Evolutionary conservation across 768 basidiomycete species (phyloP).

Genomic region (Mycena floridula): DNA sequence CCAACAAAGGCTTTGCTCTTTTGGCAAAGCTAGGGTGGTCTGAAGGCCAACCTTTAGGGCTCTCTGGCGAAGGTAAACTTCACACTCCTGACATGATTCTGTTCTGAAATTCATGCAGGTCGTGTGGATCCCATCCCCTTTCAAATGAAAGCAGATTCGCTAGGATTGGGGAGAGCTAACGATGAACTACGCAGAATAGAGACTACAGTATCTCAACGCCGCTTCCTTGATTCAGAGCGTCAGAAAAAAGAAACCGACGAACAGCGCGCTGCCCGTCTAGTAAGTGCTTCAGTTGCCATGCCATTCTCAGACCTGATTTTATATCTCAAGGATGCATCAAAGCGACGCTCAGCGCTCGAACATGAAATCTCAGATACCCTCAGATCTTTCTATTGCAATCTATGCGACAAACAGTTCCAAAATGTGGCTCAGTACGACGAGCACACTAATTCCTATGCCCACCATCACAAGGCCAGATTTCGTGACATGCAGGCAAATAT

Average conservation of each 20-base stretch:
- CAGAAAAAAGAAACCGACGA: slow-evolving; percentile 77
- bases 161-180: slow-evolving; percentile 71
- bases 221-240: slow-evolving; percentile 75
- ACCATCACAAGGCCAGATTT: slow-evolving; percentile 79
- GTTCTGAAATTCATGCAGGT: slow-evolving; percentile 33
- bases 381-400: slow-evolving; percentile 70
- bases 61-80: slow-evolving; percentile 68
- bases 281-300: slow-evolving; percentile 18
- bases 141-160: slow-evolving; percentile 68
- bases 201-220: slow-evolving; percentile 76
- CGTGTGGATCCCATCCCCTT: slow-evolving; percentile 83
- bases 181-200: slow-evolving; percentile 84
- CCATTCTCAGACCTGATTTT: neutral
- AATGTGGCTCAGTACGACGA: slow-evolving; percentile 86
- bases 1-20: slow-evolving; percentile 78
- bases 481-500: slow-evolving; percentile 77
- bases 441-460: slow-evolving; percentile 85
- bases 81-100: neutral
- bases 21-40: slow-evolving; percentile 80
- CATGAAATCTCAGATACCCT: slow-evolving; percentile 65
- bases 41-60: slow-evolving; percentile 71
- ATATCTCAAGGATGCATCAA: slow-evolving; percentile 47
- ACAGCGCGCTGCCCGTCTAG: slow-evolving; percentile 70
- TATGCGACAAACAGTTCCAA: slow-evolving; percentile 86
- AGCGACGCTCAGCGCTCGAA: slow-evolving; percentile 58